Base-by-base conservation (phyloP, 75 land plant species). In the Cunninghamia lanceolata region DNA sequence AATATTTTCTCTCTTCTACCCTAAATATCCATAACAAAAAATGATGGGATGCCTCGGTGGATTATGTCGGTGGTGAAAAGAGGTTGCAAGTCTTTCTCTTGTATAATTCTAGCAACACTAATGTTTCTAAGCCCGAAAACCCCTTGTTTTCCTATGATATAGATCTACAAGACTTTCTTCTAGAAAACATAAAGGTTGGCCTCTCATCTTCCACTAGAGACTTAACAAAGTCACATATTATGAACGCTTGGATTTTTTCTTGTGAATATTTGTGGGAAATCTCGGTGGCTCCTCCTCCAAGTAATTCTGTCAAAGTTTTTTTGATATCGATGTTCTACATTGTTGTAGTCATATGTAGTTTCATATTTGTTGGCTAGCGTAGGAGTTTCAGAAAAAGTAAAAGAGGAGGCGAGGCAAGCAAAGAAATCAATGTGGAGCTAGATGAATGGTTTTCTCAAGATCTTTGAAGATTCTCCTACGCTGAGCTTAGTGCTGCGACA, bases 181-280 rank as follows among this genome's bases (percentile, higher is more conserved):
- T 28, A 4, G 28, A 63, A 16, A 63, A 2, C 68, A 25, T 63
- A 4, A 63, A 0, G n/a, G 68, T 63, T 14, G 68, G 68, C 28
- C 68, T 63, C 68, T 63, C 68, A 28, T 28, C 68, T 17, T 25
- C 68, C 19, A 63, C 42, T 40, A 4, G 42, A 40, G 42, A 40
- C 42, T 1, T 1, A 40, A 5, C 46, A 8, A 89, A 90, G 63
- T 19, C 68, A 9, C 89, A 88, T 71, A 42, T 59, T 8, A 35
- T 88, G 17, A 19, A 82, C 14, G 35, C 19, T 10, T 90, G 89
- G 91, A 86, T 70, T 35, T 86, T 88, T 47, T 66, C 54, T 28
- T 46, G 34, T 40, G 42, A 40, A 40, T 40, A 40, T 40, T 40
- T 4, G 30, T n/a, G 74, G 74, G 25, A 21, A 71, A 25, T n/a